phyloP scores from a whole-genome alignment of 1,284 basidiomycete genomes.

The Tremellales sp. region DNA sequence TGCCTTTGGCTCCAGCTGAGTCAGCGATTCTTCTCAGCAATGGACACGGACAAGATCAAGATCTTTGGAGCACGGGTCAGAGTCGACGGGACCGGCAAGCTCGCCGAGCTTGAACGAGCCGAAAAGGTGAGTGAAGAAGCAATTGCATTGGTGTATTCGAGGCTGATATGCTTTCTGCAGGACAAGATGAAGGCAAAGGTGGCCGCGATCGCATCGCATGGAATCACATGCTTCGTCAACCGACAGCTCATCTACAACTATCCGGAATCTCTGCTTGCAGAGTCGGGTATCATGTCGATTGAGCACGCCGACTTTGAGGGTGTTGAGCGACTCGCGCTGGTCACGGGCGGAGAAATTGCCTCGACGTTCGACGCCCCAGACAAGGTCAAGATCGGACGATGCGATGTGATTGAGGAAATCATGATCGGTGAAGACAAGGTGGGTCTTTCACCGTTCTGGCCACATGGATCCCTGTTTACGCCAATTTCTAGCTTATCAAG shows the following conservation, averaged over 20 bases:
- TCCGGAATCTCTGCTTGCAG: constrained; percentile 88
- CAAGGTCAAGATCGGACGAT: constrained; percentile 86
- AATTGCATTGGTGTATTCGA: not conserved
- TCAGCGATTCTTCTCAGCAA: constrained; percentile 57
- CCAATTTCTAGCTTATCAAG: constrained; percentile 74
- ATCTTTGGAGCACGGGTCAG: constrained; percentile 95
- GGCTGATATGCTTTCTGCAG: constrained; percentile 47
- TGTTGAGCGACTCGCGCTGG: constrained; percentile 90
- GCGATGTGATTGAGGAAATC: constrained; percentile 95
- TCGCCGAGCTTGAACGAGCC: constrained; percentile 95
- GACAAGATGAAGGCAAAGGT: constrained; percentile 99
- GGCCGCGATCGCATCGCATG: constrained; percentile 87
- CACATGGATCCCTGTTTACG: too few species aligned
- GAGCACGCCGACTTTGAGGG: constrained; percentile 99
- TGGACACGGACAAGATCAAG: constrained; percentile 99
- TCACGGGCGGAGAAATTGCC: constrained; percentile 97
- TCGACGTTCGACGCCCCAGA: constrained; percentile 94
- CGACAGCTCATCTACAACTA: constrained; percentile 99
- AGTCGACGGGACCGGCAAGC: constrained; percentile 91
- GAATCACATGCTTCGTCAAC: constrained; percentile 98
- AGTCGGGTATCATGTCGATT: constrained; percentile 92
- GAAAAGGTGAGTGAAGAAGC: constrained; percentile 61
- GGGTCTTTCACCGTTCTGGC: too few species aligned
- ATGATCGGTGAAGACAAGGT: constrained; percentile 99
- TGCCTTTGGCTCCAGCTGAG: not conserved